Percentiles rank a stretch among this genome's conserved stretches.
phyloP scores from a whole-genome alignment of 73 alveolate genomes.

The Blepharisma japonicum region DNA sequence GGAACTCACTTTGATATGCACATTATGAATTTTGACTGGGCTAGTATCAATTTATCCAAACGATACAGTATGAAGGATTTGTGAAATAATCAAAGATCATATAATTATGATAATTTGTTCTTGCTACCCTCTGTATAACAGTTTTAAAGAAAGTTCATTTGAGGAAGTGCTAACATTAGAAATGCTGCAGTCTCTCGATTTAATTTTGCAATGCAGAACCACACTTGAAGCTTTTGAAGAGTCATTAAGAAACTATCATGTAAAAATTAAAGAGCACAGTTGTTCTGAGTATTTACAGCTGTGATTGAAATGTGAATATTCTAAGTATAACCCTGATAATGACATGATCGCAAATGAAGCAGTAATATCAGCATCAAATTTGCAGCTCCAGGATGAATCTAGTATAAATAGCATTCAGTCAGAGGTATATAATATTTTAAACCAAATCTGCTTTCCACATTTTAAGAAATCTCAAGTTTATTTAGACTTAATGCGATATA shows the following conservation, averaged over 20 bases:
- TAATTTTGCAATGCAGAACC: conserved; percentile 14
- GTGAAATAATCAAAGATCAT: not conserved
- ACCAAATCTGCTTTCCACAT: not conserved
- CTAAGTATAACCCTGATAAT: not conserved
- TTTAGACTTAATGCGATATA: not conserved
- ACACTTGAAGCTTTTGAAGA: conserved; percentile 23
- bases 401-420: not conserved
- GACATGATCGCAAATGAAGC: not conserved
- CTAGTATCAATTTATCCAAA: not conserved
- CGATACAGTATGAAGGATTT: not conserved
- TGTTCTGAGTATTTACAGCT: not conserved
- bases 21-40: conserved; percentile 9
- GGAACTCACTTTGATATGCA: conserved; percentile 17
- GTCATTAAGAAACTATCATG: not conserved
- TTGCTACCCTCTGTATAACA: not conserved
- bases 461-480: not conserved
- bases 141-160: not conserved
- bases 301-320: conserved; percentile 19
- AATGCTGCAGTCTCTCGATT: conserved; percentile 27
- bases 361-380: not conserved
- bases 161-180: not conserved
- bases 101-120: not conserved
- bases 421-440: conserved; percentile 4
- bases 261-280: not conserved
- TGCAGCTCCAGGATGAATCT: not conserved